Evolutionary conservation across 208 protist species (phyloP).

Genomic region (Porcisia deanei): DNA sequence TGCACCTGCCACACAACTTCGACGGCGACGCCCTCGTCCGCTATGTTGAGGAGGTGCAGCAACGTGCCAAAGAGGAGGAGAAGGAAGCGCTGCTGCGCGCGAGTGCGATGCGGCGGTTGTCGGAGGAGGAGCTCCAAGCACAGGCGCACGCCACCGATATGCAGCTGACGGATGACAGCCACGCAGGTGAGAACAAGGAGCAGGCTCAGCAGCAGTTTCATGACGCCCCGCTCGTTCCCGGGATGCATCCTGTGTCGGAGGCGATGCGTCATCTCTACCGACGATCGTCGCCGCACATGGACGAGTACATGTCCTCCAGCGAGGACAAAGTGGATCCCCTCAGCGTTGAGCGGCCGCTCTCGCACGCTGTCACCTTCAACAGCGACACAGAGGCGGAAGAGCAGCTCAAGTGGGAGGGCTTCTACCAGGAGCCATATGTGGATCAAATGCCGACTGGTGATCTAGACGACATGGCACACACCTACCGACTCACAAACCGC

Average conservation of each 20-base stretch:
- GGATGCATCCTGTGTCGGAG: slow-evolving; percentile 22
- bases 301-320: slow-evolving; percentile 85
- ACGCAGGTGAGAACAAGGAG: neutral
- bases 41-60: slow-evolving; percentile 88
- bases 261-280: slow-evolving; percentile 56
- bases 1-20: slow-evolving; percentile 87
- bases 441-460: slow-evolving; percentile 85
- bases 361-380: slow-evolving; percentile 85
- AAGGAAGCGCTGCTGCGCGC: slow-evolving; percentile 58
- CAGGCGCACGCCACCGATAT: slow-evolving; percentile 57
- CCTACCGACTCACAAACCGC: slow-evolving; percentile 83
- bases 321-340: slow-evolving; percentile 62
- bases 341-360: slow-evolving; percentile 82
- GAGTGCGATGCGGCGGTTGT: slow-evolving; percentile 52
- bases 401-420: slow-evolving; percentile 90
- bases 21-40: slow-evolving; percentile 84
- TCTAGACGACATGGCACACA: slow-evolving; percentile 80
- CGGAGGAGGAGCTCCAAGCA: slow-evolving; percentile 46
- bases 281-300: slow-evolving; percentile 69
- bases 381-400: slow-evolving; percentile 85
- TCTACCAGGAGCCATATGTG: slow-evolving; percentile 83
- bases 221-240: slow-evolving; percentile 24
- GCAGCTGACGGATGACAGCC: slow-evolving; percentile 33
- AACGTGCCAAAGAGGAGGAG: slow-evolving; percentile 62
- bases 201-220: slow-evolving; percentile 13